Evolutionary conservation across 202 grass and related monocot species (phyloP), one percentile per base, ranked within the genome.

Genomic region (Musa balbisiana): DNA sequence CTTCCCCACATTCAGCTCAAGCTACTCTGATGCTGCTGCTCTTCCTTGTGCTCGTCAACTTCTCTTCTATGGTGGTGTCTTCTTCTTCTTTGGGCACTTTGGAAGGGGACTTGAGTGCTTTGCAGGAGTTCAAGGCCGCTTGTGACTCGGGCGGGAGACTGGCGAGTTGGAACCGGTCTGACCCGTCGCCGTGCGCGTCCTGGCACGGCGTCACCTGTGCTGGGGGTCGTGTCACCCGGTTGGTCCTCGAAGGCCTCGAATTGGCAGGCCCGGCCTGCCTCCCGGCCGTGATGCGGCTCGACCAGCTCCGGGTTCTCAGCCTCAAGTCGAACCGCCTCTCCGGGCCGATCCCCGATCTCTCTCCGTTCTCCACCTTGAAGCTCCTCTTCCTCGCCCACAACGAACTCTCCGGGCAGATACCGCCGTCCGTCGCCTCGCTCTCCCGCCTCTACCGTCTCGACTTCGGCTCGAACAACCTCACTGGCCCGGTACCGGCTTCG

Each of bases 321-420:
- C 83, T 96, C 75, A 96, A 96, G 53, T 82, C 77, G 2, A 96
- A 96, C 85, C 29, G 3, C 0, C 33, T 96, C 56, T 80, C 90
- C 0, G 87, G 90, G 58, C 3, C 10, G 11, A 53, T 96, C 62
- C 92, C 92, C 3, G 92, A 96, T 81, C 86, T 96, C 21, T 96
- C 92, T 2, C 77, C 72, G 49, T 86, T 92, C 43, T 53, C 76
- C 0, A 80, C 84, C 19, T 80, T 96, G 49, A 96, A 96, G 84
- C 84, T 96, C 20, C 82, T 96, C 19, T 96, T 92, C 74, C 85
- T 96, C 50, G 75, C 92, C 13, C 71, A 76, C 54, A 96, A 92
- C 82, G 19, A 54, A 53, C 82, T 96, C 22, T 88, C 85, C 15
- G 90, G 92, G 51, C 49, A 59, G 0, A 74, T 96, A 25, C 89